Conservation (phyloP, 768 basidiomycete genomes). For the Boletus fagicola region DNA sequence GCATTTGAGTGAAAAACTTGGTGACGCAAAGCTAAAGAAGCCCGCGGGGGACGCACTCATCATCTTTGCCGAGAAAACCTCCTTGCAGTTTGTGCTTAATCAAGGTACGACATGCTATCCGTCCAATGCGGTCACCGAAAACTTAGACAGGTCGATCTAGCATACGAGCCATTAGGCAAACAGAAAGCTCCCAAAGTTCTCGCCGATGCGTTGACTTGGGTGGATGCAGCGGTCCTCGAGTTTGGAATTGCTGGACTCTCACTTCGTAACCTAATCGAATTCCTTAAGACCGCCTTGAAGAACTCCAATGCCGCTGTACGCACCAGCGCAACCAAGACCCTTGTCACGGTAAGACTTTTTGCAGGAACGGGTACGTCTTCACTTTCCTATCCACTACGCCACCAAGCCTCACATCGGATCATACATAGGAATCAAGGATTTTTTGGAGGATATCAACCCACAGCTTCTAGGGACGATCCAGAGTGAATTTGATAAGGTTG, state of each 20-base stretch:
- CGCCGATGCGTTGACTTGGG: constrained; percentile 87
- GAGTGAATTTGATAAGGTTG: constrained; percentile 89
- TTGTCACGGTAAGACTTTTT: constrained; percentile 90
- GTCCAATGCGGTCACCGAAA: constrained; percentile 10
- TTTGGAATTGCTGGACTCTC: constrained; percentile 90
- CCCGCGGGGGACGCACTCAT: constrained; percentile 87
- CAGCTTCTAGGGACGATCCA: constrained; percentile 89
- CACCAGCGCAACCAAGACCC: constrained; percentile 87
- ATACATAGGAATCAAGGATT: constrained; percentile 78
- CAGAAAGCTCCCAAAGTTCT: constrained; percentile 98
- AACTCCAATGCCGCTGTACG: constrained; percentile 95
- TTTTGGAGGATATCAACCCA: constrained; percentile 92
- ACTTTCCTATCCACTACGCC: background rate
- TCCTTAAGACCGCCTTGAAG: constrained; percentile 80
- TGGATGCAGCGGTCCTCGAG: constrained; percentile 80
- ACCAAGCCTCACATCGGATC: constrained; percentile 1
- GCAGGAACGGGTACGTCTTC: constrained; percentile 74
- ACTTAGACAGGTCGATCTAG: constrained; percentile 41
- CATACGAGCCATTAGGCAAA: constrained; percentile 89
- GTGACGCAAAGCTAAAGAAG: constrained; percentile 96
- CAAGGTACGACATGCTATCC: constrained; percentile 60
- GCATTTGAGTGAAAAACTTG: constrained; percentile 90
- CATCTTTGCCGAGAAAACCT: constrained; percentile 86
- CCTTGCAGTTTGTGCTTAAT: constrained; percentile 87
- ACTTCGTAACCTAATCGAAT: constrained; percentile 83